These are phyloP conservation scores for Stenogyne calaminthoides DNA, from an alignment of 305 asterid genomes.

Conservation along the genomic window DNA sequence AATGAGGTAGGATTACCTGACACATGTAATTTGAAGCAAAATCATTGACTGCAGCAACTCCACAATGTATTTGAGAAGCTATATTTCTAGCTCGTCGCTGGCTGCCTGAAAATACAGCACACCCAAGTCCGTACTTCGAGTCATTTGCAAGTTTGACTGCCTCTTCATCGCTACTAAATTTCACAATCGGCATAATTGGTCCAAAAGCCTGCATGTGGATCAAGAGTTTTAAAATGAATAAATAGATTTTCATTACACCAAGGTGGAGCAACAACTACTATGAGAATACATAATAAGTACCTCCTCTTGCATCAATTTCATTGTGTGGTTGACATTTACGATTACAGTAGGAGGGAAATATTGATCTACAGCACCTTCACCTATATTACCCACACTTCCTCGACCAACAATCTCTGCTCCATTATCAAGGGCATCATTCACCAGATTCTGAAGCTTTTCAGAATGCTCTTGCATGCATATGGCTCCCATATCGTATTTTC, in stretches of 20 bases:
- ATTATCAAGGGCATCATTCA: constrained; percentile 81
- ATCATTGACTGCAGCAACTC: constrained; percentile 88
- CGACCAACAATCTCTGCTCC: constrained; percentile 94
- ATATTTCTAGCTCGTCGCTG: constrained; percentile 76
- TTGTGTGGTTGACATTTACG: constrained; percentile 80
- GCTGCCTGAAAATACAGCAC: constrained; percentile 98
- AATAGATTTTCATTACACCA: constrained; percentile 19
- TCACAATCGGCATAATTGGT: constrained; percentile 95
- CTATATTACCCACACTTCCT: constrained; percentile 94
- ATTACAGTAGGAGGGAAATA: constrained; percentile 95
- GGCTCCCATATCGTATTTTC: constrained; percentile 97
- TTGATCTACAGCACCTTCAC: constrained; percentile 96
- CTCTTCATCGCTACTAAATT: constrained; percentile 89
- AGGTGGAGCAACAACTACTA: constrained; percentile 14
- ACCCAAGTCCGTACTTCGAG: constrained; percentile 94
- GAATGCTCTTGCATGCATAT: constrained; percentile 99
- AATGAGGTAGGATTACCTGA: constrained; percentile 59
- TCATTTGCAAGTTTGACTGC: constrained; percentile 85
- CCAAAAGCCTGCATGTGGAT: constrained; percentile 82
- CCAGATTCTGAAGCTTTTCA: constrained; percentile 86
- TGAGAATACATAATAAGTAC: constrained; percentile 37
- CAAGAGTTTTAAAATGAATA: constrained; percentile 18
- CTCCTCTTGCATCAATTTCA: constrained; percentile 99
- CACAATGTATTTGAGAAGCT: constrained; percentile 84
- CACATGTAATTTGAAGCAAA: constrained; percentile 95